Base-by-base conservation (phyloP, 2,329 filamentous ascomycete species). In the Microdochium trichocladiopsis region DNA sequence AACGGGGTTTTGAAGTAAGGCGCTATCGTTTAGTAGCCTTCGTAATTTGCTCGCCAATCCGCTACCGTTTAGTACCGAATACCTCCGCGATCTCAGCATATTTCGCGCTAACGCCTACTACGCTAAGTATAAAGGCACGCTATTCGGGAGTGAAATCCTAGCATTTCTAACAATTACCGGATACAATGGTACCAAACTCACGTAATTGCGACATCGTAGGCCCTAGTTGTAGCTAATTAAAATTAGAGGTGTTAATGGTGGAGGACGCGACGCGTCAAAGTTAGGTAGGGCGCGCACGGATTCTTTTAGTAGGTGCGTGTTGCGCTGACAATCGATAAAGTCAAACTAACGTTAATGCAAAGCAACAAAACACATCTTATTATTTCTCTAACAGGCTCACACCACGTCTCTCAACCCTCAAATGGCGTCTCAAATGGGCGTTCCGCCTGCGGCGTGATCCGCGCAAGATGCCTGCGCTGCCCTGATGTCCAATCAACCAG, bases 401-500 rank as follows among this genome's bases (percentile, higher is more conserved):
- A n/a, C 4, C 18, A 11, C 33, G 18, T 37, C 59, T n/a, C 58
- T 65, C 66, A 45, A 9, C 41, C 41, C 41, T 16, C 41, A 57
- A 76, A 82, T 1, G 82, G 80, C 1, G 84, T 94, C 76, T 94
- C 86, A 58, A 74, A 88, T 0, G 89, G 89, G 55, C 73, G 69
- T 74, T 95, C 90, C 1, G 88, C 90, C 71, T 93, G 88, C 0
- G 90, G 89, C 4, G 89, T 93, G 62, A 95, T 86, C 45, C 90
- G 79, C 4, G 89, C 90, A 56, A 95, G 69, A 70, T 95, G 90
- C 50, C 90, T 78, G 53, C 90, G 76, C 67, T 89, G 83, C 2
- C 89, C 89, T 64, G 82, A 82, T 59, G 87, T 82, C 90, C 90
- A 95, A 66, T 95, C 90, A 3, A 93, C 74, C 37, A 93, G 72